Conservation (phyloP, 2,329 filamentous ascomycete species). For the Decorospora gaudefroyi region DNA sequence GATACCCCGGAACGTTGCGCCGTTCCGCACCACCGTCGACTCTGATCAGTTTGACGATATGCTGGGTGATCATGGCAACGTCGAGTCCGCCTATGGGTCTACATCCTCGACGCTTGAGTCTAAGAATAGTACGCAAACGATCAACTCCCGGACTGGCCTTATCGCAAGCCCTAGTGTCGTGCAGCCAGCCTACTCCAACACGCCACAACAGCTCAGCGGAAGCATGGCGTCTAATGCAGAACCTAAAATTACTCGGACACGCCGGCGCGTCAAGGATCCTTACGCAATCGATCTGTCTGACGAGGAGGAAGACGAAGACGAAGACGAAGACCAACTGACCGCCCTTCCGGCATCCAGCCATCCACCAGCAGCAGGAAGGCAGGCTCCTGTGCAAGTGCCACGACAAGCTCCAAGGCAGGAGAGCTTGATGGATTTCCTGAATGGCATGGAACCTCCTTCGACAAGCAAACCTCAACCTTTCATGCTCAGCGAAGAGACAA, state of each 20-base stretch:
- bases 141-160: conserved; percentile 76
- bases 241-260: conserved; percentile 71
- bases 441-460: conserved; percentile 67
- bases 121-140: conserved; percentile 60
- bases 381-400: conserved; percentile 17
- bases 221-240: conserved; percentile 41
- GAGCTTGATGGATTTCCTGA: conserved; percentile 73
- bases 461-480: conserved; percentile 42
- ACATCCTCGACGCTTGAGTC: conserved; percentile 44
- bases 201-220: conserved; percentile 42
- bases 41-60: conserved; percentile 70
- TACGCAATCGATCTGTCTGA: conserved; percentile 79
- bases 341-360: conserved; percentile 50
- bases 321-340: conserved; percentile 56
- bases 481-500: conserved; percentile 37
- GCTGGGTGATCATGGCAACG: conserved; percentile 40
- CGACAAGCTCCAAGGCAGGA: conserved; percentile 48
- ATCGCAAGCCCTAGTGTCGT: conserved; percentile 47
- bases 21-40: conserved; percentile 83
- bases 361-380: conserved; percentile 16
- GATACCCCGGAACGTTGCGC: conserved; percentile 80
- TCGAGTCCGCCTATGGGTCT: conserved; percentile 44
- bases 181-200: conserved; percentile 46
- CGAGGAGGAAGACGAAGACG: conserved; percentile 41
- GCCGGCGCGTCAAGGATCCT: conserved; percentile 78